Percentiles rank a stretch among this genome's conserved stretches.
Conservation (phyloP, 2,329 filamentous ascomycete species). For the Trichoderma aggressivum region DNA sequence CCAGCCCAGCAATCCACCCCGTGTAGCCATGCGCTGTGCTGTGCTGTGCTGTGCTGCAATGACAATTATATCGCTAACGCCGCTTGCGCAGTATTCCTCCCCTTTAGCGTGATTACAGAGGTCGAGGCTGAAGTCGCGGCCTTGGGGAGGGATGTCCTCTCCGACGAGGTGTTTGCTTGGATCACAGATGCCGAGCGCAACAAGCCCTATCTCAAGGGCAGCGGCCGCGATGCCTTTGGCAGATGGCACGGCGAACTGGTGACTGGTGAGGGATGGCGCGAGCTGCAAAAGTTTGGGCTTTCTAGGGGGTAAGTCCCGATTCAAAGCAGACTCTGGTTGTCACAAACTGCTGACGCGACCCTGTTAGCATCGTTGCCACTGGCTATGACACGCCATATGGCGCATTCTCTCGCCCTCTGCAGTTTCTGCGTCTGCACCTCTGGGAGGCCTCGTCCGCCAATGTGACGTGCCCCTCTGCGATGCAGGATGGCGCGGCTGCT, state of each 20-base stretch:
- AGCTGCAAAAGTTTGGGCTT: constrained; percentile 57
- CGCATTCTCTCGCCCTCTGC: constrained; percentile 52
- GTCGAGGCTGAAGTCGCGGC: constrained; percentile 43
- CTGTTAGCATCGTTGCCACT: constrained; percentile 49
- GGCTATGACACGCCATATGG: constrained; percentile 55
- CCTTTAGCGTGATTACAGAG: constrained; percentile 36
- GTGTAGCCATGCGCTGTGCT: not conserved
- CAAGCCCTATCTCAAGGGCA: constrained; percentile 55
- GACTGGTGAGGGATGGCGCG: constrained; percentile 64
- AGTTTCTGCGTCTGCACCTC: constrained; percentile 57
- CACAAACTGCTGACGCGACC: not conserved
- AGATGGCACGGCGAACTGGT: constrained; percentile 56
- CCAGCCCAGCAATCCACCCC: not conserved
- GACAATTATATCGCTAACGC: not conserved
- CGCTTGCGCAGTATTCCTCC: constrained; percentile 45
- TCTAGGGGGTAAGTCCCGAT: constrained; percentile 46
- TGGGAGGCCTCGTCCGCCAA: constrained; percentile 59
- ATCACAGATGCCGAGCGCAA: constrained; percentile 64
- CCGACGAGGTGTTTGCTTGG: constrained; percentile 52
- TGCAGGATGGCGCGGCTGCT: constrained; percentile 61
- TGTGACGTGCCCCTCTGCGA: constrained; percentile 63
- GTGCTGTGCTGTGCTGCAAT: not conserved
- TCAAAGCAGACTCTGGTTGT: not conserved
- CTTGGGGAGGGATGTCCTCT: constrained; percentile 52
- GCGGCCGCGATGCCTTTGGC: constrained; percentile 60